phyloP scores from a whole-genome alignment of 2,329 filamentous ascomycete genomes.

The Fusarium torreyae region DNA sequence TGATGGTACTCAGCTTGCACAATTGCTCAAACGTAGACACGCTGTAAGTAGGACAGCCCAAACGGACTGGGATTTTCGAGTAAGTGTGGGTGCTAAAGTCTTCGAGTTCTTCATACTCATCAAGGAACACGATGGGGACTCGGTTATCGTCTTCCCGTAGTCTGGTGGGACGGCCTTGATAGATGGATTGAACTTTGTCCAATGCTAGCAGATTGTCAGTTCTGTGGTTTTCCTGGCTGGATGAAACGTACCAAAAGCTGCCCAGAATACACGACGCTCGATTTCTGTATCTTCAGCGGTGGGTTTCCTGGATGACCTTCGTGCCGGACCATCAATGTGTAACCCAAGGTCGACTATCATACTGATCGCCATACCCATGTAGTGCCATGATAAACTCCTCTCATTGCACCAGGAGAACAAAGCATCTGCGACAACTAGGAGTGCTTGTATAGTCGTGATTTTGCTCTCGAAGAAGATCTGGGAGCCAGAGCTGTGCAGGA shows the following conservation, averaged over 20 bases:
- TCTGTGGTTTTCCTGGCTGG: accelerated
- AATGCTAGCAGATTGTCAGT: conserved; percentile 36
- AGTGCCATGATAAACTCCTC: conserved; percentile 28
- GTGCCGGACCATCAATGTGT: not conserved
- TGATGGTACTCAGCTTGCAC: conserved; percentile 61
- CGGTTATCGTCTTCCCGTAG: conserved; percentile 60
- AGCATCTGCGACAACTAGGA: not conserved
- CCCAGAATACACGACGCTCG: conserved; percentile 56
- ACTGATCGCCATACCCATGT: conserved; percentile 25
- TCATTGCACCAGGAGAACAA: conserved; percentile 25
- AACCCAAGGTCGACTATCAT: conserved; percentile 32
- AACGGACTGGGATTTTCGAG: conserved; percentile 45
- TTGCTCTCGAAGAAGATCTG: conserved; percentile 9
- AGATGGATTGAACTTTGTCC: conserved; percentile 68
- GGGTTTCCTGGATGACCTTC: conserved; percentile 30
- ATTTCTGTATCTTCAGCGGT: conserved; percentile 62
- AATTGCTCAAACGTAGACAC: conserved; percentile 59
- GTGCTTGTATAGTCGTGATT: conserved; percentile 21
- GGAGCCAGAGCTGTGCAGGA: not conserved
- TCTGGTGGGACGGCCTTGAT: conserved; percentile 65
- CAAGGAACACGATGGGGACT: conserved; percentile 62
- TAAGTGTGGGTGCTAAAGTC: conserved; percentile 61
- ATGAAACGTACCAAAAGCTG: conserved; percentile 29
- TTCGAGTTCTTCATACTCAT: conserved; percentile 67
- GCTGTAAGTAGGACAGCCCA: conserved; percentile 57